Conservation (phyloP, 805 yeast genomes). For the Lipomyces yamadae region DNA sequence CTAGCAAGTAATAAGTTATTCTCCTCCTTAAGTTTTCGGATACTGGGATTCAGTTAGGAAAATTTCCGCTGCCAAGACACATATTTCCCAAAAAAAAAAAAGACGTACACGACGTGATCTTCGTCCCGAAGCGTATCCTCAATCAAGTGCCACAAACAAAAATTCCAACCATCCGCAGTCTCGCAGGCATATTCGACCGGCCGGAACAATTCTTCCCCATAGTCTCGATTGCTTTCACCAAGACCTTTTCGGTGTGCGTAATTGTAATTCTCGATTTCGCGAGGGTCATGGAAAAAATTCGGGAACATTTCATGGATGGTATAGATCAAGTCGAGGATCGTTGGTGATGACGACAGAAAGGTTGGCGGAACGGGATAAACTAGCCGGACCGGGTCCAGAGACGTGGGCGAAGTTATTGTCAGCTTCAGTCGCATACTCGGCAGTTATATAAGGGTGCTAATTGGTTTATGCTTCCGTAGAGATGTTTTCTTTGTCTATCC, state of each 20-base stretch:
- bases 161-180: constrained; percentile 20
- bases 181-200: constrained; percentile 15
- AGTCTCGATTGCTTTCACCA: background rate
- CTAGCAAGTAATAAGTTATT: background rate
- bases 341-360: constrained; percentile 1
- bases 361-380: constrained; percentile 16
- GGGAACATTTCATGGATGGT: constrained; percentile 20
- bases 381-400: constrained; percentile 8
- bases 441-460: background rate
- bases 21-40: background rate
- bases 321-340: constrained; percentile 19
- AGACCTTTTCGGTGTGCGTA: background rate
- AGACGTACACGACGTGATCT: constrained; percentile 15
- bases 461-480: no score
- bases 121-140: constrained; percentile 16
- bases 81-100: no score
- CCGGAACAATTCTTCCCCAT: background rate
- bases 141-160: constrained; percentile 18
- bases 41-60: background rate
- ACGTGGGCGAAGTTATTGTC: constrained; percentile 7
- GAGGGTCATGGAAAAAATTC: constrained; percentile 12
- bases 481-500: no score
- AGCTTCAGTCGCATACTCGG: constrained; percentile 1
- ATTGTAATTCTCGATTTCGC: background rate
- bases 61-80: no score